phyloP scores from a whole-genome alignment of 2,329 filamentous ascomycete genomes.

The Aspergillus vadensis region DNA sequence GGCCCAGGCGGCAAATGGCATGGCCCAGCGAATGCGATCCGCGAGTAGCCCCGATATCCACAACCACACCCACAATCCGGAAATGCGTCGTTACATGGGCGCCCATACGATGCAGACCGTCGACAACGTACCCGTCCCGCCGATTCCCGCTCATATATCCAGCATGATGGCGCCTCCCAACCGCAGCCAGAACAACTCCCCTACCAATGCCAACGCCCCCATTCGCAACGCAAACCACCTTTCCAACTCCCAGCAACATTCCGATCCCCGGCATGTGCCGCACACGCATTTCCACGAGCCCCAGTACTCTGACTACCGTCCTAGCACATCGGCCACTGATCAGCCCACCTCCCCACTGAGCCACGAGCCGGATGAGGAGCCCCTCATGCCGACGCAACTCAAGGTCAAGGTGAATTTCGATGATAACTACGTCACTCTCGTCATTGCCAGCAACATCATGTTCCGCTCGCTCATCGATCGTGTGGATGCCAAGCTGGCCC shows the following conservation, averaged over 20 bases:
- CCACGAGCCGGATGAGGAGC: conserved; percentile 41
- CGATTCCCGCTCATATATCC: conserved; percentile 71
- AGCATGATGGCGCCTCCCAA: conserved; percentile 63
- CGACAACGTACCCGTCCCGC: conserved; percentile 69
- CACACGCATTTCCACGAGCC: conserved; percentile 43
- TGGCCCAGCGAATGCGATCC: conserved; percentile 74
- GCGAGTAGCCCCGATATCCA: conserved; percentile 97
- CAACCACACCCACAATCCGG: conserved; percentile 63
- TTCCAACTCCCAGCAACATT: conserved; percentile 63
- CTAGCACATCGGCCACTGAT: conserved; percentile 31
- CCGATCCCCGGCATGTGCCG: conserved; percentile 52
- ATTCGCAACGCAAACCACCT: conserved; percentile 65
- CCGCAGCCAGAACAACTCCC: conserved; percentile 80
- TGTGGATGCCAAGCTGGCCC: conserved; percentile 90
- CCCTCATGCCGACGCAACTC: conserved; percentile 69
- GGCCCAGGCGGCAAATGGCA: conserved; percentile 54
- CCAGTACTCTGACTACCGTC: conserved; percentile 39
- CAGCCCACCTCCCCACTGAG: conserved; percentile 38
- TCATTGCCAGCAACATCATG: conserved; percentile 91
- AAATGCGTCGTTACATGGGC: conserved; percentile 52
- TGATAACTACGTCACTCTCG: conserved; percentile 89
- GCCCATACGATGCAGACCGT: conserved; percentile 57
- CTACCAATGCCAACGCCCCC: conserved; percentile 66
- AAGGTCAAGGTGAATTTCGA: conserved; percentile 96
- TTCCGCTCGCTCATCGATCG: conserved; percentile 92